A percentile compares a stretch with the other conserved stretches of the same genome.
Evolutionary conservation across 345 rosid genomes (phyloP).

Genomic region (Populus deltoides): DNA sequence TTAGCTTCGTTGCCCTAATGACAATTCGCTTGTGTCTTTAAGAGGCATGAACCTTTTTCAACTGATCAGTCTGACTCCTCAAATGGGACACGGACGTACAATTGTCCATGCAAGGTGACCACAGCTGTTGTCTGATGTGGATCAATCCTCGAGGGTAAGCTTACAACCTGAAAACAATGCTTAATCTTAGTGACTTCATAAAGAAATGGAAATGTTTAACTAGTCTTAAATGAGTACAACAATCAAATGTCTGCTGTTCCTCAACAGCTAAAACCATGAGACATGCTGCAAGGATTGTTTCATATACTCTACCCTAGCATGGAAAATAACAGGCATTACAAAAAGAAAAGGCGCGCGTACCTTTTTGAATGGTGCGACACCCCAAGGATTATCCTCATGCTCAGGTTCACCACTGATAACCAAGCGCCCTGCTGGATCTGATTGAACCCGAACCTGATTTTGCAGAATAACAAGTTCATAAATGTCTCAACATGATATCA

Average conservation of each 20-base stretch:
- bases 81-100: slow-evolving; percentile 65
- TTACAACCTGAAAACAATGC: slow-evolving; percentile 44
- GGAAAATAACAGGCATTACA: neutral
- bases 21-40: neutral
- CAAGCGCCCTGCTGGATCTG: slow-evolving; percentile 72
- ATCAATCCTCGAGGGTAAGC: slow-evolving; percentile 60
- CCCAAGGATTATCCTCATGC: slow-evolving; percentile 72
- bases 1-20: neutral
- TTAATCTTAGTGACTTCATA: neutral
- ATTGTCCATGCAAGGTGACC: slow-evolving; percentile 69
- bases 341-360: slow-evolving; percentile 13
- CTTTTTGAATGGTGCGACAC: slow-evolving; percentile 69
- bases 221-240: neutral
- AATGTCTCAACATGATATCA: neutral
- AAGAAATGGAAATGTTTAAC: neutral
- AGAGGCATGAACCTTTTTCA: neutral
- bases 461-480: neutral
- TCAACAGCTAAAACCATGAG: neutral
- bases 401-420: slow-evolving; percentile 68
- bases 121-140: slow-evolving; percentile 71
- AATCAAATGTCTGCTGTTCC: neutral
- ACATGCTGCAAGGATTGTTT: neutral
- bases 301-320: neutral
- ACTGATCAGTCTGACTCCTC: slow-evolving; percentile 30
- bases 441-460: slow-evolving; percentile 67